These are phyloP conservation scores for Barbatosphaeria neglecta DNA, from an alignment of 495 filamentous ascomycete genomes.

Conservation along the genomic window DNA sequence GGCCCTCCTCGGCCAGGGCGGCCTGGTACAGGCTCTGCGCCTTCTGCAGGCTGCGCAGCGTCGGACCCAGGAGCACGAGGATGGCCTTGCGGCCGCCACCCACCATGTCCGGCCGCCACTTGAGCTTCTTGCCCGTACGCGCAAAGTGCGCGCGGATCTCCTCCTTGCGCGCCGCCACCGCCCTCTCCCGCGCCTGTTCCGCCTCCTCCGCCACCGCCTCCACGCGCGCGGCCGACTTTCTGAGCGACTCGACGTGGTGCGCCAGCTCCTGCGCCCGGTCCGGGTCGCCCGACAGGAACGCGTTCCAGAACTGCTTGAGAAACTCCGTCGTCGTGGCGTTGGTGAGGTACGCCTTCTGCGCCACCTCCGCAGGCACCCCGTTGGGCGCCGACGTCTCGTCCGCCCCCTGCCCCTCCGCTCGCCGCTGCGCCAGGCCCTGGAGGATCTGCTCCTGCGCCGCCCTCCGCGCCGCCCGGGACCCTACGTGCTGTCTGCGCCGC, in stretches of 20 bases:
- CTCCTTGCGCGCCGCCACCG: slow-evolving; percentile 51
- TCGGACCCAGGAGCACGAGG: slow-evolving; percentile 59
- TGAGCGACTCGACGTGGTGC: slow-evolving; percentile 65
- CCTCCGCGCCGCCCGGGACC: slow-evolving; percentile 42
- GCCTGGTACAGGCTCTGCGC: slow-evolving; percentile 53
- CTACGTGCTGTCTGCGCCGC: slow-evolving; percentile 42
- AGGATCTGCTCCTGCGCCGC: slow-evolving; percentile 47
- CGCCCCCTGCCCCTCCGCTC: slow-evolving; percentile 34
- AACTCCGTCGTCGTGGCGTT: slow-evolving; percentile 92
- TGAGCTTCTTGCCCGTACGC: slow-evolving; percentile 57
- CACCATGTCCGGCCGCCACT: slow-evolving; percentile 50
- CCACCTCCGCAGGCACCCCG: slow-evolving; percentile 52
- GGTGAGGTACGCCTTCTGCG: slow-evolving; percentile 67
- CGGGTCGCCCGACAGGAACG: slow-evolving; percentile 74
- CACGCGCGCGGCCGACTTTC: slow-evolving; percentile 65
- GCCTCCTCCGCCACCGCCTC: slow-evolving; percentile 69
- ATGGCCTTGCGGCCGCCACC: slow-evolving; percentile 69
- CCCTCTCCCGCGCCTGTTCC: slow-evolving; percentile 55
- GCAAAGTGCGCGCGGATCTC: slow-evolving; percentile 57
- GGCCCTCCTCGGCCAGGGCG: slow-evolving; percentile 47
- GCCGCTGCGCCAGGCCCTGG: slow-evolving; percentile 36
- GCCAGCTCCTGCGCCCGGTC: slow-evolving; percentile 63
- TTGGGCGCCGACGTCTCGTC: slow-evolving; percentile 36
- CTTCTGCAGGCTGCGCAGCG: slow-evolving; percentile 50
- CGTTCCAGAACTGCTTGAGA: slow-evolving; percentile 87